Percentiles rank a stretch among this genome's conserved stretches.
phyloP scores from a whole-genome alignment of 2,329 filamentous ascomycete species.

The Helotiales sp. region DNA sequence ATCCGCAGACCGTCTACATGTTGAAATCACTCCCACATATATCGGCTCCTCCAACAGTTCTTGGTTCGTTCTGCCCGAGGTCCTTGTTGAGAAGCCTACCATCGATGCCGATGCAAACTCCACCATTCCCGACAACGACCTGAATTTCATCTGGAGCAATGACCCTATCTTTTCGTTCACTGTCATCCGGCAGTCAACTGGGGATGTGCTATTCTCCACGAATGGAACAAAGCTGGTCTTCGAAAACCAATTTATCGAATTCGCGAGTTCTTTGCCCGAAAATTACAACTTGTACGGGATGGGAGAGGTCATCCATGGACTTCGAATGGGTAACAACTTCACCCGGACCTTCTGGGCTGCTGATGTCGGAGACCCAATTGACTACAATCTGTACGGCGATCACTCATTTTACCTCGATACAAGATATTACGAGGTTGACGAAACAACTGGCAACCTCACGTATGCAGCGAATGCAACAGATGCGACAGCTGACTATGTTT shows the following conservation, averaged over 20 bases:
- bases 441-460: slow-evolving; percentile 52
- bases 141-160: slow-evolving; percentile 59
- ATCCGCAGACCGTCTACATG: slow-evolving; percentile 65
- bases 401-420: slow-evolving; percentile 84
- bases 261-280: slow-evolving; percentile 67
- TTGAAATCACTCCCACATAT: slow-evolving; percentile 72
- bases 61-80: slow-evolving; percentile 70
- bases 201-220: slow-evolving; percentile 72
- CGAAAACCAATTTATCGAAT: slow-evolving; percentile 80
- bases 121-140: slow-evolving; percentile 55
- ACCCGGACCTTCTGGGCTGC: slow-evolving; percentile 72
- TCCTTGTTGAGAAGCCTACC: slow-evolving; percentile 52
- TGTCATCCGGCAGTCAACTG: slow-evolving; percentile 61
- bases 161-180: slow-evolving; percentile 70
- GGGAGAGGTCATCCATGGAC: slow-evolving; percentile 72
- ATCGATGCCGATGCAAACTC: slow-evolving; percentile 47
- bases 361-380: slow-evolving; percentile 69
- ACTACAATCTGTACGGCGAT: slow-evolving; percentile 65
- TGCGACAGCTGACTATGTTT: slow-evolving; percentile 60
- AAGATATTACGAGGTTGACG: slow-evolving; percentile 67
- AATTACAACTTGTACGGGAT: slow-evolving; percentile 79
- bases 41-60: slow-evolving; percentile 65
- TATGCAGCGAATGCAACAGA: slow-evolving; percentile 61
- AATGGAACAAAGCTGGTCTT: slow-evolving; percentile 68
- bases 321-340: slow-evolving; percentile 74